Base-by-base conservation (phyloP, 371 early-diverging fungal species). In the Aphelidium insulamus region DNA sequence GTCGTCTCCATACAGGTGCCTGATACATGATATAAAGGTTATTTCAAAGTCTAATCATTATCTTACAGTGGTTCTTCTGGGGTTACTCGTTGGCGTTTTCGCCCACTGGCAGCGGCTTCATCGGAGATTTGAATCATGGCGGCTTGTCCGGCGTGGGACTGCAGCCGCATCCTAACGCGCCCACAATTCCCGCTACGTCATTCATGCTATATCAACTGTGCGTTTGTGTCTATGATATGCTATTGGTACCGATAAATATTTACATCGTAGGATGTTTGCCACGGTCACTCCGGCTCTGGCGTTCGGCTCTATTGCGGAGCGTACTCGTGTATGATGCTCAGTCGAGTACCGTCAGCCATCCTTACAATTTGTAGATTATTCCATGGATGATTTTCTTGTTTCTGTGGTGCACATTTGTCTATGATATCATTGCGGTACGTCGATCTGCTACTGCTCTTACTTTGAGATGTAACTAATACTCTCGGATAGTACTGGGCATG, bases 401-500 rank as follows among this genome's bases (percentile, higher is more conserved):
- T 45, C 55, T 86, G 29, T 91, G 90, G 90, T 62, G 78, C 1
- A 86, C 88, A 1, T 28, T 86, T 27, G 82, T 87, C 4, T 91
- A 91, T 46, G 65, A 77, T 41, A 59, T 67, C 26, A 68, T 78
- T 33, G 86, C 87, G n/a, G n/a, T n/a, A n/a, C n/a, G n/a, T n/a
- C n/a, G n/a, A n/a, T n/a, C n/a, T n/a, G n/a, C n/a, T n/a, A n/a
- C n/a, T n/a, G n/a, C n/a, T n/a, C n/a, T n/a, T n/a, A n/a, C n/a
- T n/a, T n/a, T n/a, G n/a, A n/a, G n/a, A n/a, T n/a, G n/a, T n/a
- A n/a, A n/a, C n/a, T n/a, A n/a, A n/a, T n/a, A n/a, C n/a, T n/a
- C n/a, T n/a, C n/a, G n/a, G n/a, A n/a, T n/a, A n/a, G 20, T 83
- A 73, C 59, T 86, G 87, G 87, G 74, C 80, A n/a, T 88, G 90